phyloP scores from a whole-genome alignment of 176 grass and related monocot species.

The Eragrostis curvula region DNA sequence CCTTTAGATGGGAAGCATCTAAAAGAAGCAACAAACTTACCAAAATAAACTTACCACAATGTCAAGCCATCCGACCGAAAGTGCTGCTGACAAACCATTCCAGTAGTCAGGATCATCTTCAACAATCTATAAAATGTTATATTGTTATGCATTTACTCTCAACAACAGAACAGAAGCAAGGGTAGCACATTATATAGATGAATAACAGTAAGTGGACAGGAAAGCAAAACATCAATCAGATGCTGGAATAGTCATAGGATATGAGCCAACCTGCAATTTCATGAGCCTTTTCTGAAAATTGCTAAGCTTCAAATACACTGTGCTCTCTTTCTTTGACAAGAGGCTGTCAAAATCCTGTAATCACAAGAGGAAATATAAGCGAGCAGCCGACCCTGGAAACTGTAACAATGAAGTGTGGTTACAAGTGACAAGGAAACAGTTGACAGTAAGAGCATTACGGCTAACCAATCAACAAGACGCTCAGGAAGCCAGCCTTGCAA shows the following conservation, averaged over 20 bases:
- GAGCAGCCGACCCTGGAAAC: background rate
- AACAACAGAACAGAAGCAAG: slow-evolving; percentile 19
- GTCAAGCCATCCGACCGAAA: slow-evolving; percentile 96
- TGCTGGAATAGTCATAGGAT: slow-evolving; percentile 20
- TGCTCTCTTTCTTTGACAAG: slow-evolving; percentile 55
- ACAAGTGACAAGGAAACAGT: slow-evolving; percentile 24
- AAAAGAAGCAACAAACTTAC: slow-evolving; percentile 35
- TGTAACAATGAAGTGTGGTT: slow-evolving; percentile 10
- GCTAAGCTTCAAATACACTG: slow-evolving; percentile 59
- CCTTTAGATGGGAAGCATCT: slow-evolving; percentile 31
- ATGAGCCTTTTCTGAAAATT: slow-evolving; percentile 78
- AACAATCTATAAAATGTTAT: slow-evolving; percentile 57
- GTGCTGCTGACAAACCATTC: slow-evolving; percentile 81
- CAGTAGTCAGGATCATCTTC: slow-evolving; percentile 96
- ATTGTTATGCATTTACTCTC: slow-evolving; percentile 27
- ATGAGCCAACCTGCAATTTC: slow-evolving; percentile 63
- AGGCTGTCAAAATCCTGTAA: slow-evolving; percentile 84
- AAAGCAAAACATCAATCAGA: slow-evolving; percentile 18
- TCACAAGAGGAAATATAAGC: slow-evolving; percentile 23
- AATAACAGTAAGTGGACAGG: slow-evolving; percentile 33
- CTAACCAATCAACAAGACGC: slow-evolving; percentile 97
- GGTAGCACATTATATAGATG: slow-evolving; percentile 38
- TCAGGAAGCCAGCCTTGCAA: slow-evolving; percentile 89
- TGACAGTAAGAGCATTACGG: slow-evolving; percentile 73
- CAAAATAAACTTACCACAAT: slow-evolving; percentile 69